Percentiles rank a stretch among this genome's conserved stretches.
Conservation (phyloP, 805 yeast species). For the Vanderwaltozyma verrucispora region DNA sequence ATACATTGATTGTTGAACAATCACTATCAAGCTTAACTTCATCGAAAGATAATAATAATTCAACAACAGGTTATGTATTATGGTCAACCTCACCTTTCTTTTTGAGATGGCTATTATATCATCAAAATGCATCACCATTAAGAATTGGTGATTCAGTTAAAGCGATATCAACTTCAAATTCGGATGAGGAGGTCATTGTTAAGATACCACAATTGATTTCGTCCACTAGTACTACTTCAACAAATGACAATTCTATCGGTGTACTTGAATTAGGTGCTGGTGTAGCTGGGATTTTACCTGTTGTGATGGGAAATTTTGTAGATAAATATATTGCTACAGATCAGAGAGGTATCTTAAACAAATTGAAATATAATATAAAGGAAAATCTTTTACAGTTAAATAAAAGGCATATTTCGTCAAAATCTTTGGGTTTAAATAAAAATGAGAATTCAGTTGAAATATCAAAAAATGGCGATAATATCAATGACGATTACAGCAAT, state of each 20-base stretch:
- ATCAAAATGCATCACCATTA: constrained; percentile 9
- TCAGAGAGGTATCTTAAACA: constrained; percentile 24
- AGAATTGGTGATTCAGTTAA: constrained; percentile 11
- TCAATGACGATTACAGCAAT: background rate
- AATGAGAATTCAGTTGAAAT: background rate
- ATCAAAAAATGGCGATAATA: background rate
- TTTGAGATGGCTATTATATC: constrained; percentile 26
- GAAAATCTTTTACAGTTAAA: constrained; percentile 20
- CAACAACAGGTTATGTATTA: constrained; percentile 30
- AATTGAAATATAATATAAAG: constrained; percentile 19
- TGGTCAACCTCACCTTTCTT: constrained; percentile 29
- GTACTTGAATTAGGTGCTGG: constrained; percentile 28
- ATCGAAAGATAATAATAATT: constrained; percentile 22
- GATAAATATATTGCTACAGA: constrained; percentile 24
- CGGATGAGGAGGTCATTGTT: too few species aligned
- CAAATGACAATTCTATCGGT: constrained; percentile 2
- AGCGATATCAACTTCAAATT: background rate
- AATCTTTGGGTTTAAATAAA: constrained; percentile 3
- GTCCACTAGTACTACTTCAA: background rate
- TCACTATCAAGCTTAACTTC: constrained; percentile 23
- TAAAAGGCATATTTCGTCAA: constrained; percentile 9
- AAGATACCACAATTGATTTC: too few species aligned
- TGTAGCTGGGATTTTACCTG: constrained; percentile 21
- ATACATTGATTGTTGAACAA: constrained; percentile 20
- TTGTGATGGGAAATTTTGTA: constrained; percentile 22